These are phyloP conservation scores for Coemansia nantahalensis DNA, from an alignment of 192 early-diverging fungal genomes.

Conservation along the genomic window DNA sequence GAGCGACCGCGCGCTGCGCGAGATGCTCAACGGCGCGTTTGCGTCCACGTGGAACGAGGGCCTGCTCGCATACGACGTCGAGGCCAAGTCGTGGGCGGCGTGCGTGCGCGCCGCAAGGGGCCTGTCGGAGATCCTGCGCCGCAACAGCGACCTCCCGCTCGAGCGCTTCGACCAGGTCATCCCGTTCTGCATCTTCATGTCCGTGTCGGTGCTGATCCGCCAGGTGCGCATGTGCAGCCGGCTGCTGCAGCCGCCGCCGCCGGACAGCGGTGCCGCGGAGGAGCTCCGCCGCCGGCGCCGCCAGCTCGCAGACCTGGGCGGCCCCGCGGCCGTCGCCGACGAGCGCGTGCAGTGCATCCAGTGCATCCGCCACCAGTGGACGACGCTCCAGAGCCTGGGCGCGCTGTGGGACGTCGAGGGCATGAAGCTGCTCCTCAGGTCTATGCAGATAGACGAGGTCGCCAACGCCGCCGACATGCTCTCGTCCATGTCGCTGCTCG, in stretches of 20 bases:
- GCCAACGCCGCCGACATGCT: conserved; percentile 46
- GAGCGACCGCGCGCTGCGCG: conserved; percentile 34
- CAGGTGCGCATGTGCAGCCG: conserved; percentile 43
- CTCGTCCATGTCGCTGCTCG: conserved; percentile 28
- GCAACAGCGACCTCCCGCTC: conserved; percentile 46
- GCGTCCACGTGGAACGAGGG: conserved; percentile 51
- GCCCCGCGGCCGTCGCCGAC: conserved; percentile 4
- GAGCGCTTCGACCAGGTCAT: conserved; percentile 54
- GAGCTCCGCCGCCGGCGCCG: too few species aligned
- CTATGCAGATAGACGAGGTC: conserved; percentile 49
- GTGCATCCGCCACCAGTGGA: conserved; percentile 45
- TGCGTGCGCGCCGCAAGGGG: conserved; percentile 33
- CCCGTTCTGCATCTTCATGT: conserved; percentile 54
- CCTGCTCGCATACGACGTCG: conserved; percentile 41
- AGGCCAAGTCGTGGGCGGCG: conserved; percentile 28
- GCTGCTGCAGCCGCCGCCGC: conserved; percentile 6
- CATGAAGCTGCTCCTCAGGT: conserved; percentile 38
- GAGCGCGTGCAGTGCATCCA: conserved; percentile 25
- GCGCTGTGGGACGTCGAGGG: conserved; percentile 43
- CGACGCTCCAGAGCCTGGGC: conserved; percentile 29
- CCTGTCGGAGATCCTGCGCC: conserved; percentile 41
- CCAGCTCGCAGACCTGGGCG: conserved; percentile 6
- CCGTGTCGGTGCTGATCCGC: conserved; percentile 42
- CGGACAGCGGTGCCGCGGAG: too few species aligned
- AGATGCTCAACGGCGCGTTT: conserved; percentile 47